Conservation (phyloP, 345 rosid genomes). For the Odontarrhena argentea region DNA sequence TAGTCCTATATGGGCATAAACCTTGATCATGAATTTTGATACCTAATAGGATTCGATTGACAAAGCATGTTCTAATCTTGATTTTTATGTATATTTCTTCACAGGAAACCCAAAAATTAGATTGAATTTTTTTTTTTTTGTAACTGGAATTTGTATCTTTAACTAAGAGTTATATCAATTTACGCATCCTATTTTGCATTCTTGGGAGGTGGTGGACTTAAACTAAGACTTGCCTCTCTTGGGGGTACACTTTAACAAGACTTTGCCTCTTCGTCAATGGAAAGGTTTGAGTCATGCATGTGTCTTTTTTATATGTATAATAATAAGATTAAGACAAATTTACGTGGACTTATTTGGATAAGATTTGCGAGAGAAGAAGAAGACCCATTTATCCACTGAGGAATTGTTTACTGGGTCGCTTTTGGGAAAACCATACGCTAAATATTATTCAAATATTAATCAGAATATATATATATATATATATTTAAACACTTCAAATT, state of each 20-base stretch:
- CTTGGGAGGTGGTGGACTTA: slow-evolving; percentile 10
- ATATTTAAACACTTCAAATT: slow-evolving; percentile 11
- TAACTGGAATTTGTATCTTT: not conserved
- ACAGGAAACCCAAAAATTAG: not conserved
- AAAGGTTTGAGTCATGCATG: slow-evolving; percentile 33
- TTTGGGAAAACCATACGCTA: slow-evolving; percentile 20
- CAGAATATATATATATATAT: slow-evolving; percentile 2
- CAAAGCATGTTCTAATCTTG: not conserved
- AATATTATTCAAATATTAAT: not conserved
- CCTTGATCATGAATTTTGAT: not conserved
- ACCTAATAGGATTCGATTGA: not conserved
- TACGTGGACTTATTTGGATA: slow-evolving; percentile 35
- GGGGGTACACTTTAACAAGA: slow-evolving; percentile 8
- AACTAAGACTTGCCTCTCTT: slow-evolving; percentile 24
- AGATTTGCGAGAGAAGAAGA: slow-evolving; percentile 32
- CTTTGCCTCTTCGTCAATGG: slow-evolving; percentile 36
- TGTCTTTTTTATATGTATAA: slow-evolving; percentile 11
- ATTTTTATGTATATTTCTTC: not conserved
- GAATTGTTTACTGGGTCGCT: slow-evolving; percentile 29
- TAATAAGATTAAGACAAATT: not conserved
- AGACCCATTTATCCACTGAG: slow-evolving; percentile 36
- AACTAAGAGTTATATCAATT: not conserved
- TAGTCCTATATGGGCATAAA: not conserved
- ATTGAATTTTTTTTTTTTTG: not conserved
- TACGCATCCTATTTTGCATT: slow-evolving; percentile 20